Base-by-base conservation (phyloP, 176 grass and related monocot genomes). In the Puya raimondii region DNA sequence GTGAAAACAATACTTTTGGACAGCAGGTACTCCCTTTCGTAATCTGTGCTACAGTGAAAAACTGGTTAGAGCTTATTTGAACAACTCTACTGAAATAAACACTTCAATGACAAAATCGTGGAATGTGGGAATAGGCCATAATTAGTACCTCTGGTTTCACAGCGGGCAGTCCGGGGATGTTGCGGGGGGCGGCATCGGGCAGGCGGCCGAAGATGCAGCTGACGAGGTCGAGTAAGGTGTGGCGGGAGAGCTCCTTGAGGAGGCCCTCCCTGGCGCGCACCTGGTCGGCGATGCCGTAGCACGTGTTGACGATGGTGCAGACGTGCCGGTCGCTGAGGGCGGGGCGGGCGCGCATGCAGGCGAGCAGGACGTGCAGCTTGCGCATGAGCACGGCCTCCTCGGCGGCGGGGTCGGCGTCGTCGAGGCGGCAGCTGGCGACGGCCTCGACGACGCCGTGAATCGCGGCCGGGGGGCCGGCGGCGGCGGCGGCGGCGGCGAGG, bases 311-410 rank as follows among this genome's bases (percentile, higher is more conserved):
- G 1, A 89, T 78, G 16, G 85, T 99, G 82, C 90, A 93, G 59
- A 94, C 95, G n/a, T 99, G 95, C 72, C 91, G 90, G 81, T 99
- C 80, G 12, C 85, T 83, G 12, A 99, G 80, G 0, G 78, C 85
- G 1, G 85, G 79, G 5, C 82, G 81, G 47, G 82, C 65, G 51
- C 70, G 85, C 64, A 94, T 85, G 72, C 90, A 94, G 1, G 87
- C 90, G 51, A 99, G 84, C 11, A 99, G 80, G 11, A 80, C 83
- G 69, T 99, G 87, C 50, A 99, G 78, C 42, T 93, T 86, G 51
- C 88, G 76, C 90, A 94, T 86, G 69, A 99, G 75, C 23, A 99
- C 95, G 14, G 90, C 72, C 85, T 94, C 95, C 84, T 99, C 89
- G 0, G 82, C 79, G 1, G 80, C 70, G 3, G 87, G 54, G 26